Evolutionary conservation across 73 alveolate genomes (phyloP), one percentile per base, ranked within the genome.

Genomic region (Symbiodinium natans): DNA sequence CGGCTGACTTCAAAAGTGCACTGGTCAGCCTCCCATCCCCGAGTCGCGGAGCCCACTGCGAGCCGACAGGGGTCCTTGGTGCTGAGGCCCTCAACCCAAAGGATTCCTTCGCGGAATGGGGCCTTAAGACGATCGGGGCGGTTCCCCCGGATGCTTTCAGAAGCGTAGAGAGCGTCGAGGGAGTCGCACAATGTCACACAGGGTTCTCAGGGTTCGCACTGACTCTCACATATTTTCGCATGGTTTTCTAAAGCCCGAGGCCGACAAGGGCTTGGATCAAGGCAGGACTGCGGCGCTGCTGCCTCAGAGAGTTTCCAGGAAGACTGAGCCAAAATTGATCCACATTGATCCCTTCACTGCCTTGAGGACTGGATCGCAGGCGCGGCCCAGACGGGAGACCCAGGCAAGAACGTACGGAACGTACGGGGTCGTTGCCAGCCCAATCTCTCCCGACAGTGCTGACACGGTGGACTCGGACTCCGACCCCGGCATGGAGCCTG

Each of bases 1-100:
- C 43, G 42, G 42, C 43, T 13, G 84, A 74, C 41, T 74, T 74
- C 84, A 74, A 29, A 29, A 11, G 31, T 23, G 84, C 84, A 11
- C 41, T 74, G 42, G 84, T 43, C 84, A 2, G 40, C 33, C 43
- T 13, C 84, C 42, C n/a, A 31, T 3, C 43, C 43, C 11, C 39
- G 68, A 52, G 71, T 23, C 23, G 23, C 71, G 21, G 68, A 52
- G 68, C 68, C 13, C 68, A 52, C 68, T 1, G 68, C 25, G 23
- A 29, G 23, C n/a, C 71, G 1, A 21, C 7, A 29, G 27, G 10
- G 71, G n/a, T 23, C 82, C 2, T n/a, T 7, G 36, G 8, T 3
- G 33, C 84, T 33, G 31, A 74, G 84, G 84, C 84, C 13, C 84
- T n/a, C 46, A 74, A 74, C 42, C 84, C 84, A 15, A 74, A 34